Conservation (phyloP, 805 yeast species). For the Monosporozyma aquatica region DNA sequence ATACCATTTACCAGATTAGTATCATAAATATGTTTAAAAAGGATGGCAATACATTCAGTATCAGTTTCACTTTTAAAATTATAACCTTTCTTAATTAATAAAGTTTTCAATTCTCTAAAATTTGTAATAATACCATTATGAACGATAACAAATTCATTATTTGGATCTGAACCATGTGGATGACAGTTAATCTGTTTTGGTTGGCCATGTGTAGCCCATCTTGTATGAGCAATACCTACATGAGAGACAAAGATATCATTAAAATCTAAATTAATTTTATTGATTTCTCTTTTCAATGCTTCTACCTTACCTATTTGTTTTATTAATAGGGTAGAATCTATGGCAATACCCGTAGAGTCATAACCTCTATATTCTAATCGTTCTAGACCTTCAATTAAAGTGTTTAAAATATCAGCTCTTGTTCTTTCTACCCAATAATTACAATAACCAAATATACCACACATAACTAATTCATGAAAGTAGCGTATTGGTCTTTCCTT, state of each 20-base stretch:
- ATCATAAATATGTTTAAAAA: slow-evolving; percentile 85
- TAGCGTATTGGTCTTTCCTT: too few relatives aligned
- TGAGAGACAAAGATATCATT: slow-evolving; percentile 67
- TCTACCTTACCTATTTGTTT: slow-evolving; percentile 90
- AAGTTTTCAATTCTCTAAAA: slow-evolving; percentile 80
- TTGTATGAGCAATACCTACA: slow-evolving; percentile 95
- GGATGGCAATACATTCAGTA: slow-evolving; percentile 94
- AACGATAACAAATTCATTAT: slow-evolving; percentile 80
- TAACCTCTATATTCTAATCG: slow-evolving; percentile 96
- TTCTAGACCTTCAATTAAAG: slow-evolving; percentile 75
- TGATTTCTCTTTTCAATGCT: slow-evolving; percentile 61
- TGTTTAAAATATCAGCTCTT: slow-evolving; percentile 86
- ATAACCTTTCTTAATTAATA: slow-evolving; percentile 71
- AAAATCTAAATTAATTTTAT: slow-evolving; percentile 43
- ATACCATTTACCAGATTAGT: slow-evolving; percentile 61
- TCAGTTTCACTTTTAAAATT: slow-evolving; percentile 88
- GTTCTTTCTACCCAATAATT: slow-evolving; percentile 87
- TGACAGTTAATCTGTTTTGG: slow-evolving; percentile 84
- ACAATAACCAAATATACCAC: slow-evolving; percentile 98
- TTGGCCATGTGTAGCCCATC: slow-evolving; percentile 99
- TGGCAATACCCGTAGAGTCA: slow-evolving; percentile 93
- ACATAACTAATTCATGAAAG: too few relatives aligned
- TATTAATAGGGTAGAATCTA: slow-evolving; percentile 63
- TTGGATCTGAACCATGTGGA: slow-evolving; percentile 85
- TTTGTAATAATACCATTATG: slow-evolving; percentile 98